A percentile compares a stretch with the other conserved stretches of the same genome.
These are phyloP conservation scores for Pestalotiopsis sp. DNA, from an alignment of 2,329 filamentous ascomycete genomes.

Conservation along the genomic window DNA sequence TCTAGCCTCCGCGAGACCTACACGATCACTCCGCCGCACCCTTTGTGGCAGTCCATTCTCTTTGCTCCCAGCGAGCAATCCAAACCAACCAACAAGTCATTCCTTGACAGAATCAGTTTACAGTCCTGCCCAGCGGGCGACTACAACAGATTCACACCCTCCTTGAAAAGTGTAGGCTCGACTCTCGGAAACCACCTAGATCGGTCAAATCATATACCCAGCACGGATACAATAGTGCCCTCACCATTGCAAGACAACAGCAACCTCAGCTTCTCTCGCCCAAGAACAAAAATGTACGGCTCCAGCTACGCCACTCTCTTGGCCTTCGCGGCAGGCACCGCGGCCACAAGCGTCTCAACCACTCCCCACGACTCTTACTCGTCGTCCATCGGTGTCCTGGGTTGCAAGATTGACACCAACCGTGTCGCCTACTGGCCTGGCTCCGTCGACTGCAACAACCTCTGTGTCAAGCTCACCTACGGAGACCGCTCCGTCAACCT, in stretches of 20 bases:
- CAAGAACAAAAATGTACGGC: constrained; percentile 1
- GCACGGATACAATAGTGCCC: neutral
- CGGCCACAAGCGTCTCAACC: constrained; percentile 32
- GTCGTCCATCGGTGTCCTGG: constrained; percentile 58
- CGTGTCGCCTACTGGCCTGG: constrained; percentile 63
- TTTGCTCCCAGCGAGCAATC: constrained; percentile 6
- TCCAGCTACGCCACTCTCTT: neutral
- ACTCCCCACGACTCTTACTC: constrained; percentile 61
- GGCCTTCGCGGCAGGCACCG: constrained; percentile 8
- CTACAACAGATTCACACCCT: constrained; percentile 1
- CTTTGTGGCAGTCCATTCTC: constrained; percentile 6
- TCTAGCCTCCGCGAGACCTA: neutral
- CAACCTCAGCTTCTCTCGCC: neutral
- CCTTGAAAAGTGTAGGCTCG: neutral
- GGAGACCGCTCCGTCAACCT: constrained; percentile 55
- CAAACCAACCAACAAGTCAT: neutral
- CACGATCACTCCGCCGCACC: neutral
- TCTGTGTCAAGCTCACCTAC: constrained; percentile 57
- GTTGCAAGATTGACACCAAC: constrained; percentile 63
- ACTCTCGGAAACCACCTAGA: neutral
- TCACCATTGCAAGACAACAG: neutral
- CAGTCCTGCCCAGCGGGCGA: constrained; percentile 6
- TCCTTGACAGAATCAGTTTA: constrained; percentile 1
- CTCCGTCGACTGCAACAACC: constrained; percentile 53
- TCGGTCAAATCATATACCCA: neutral